phyloP scores from a whole-genome alignment of 73 alveolate genomes.

The Diophrys appendiculata region DNA sequence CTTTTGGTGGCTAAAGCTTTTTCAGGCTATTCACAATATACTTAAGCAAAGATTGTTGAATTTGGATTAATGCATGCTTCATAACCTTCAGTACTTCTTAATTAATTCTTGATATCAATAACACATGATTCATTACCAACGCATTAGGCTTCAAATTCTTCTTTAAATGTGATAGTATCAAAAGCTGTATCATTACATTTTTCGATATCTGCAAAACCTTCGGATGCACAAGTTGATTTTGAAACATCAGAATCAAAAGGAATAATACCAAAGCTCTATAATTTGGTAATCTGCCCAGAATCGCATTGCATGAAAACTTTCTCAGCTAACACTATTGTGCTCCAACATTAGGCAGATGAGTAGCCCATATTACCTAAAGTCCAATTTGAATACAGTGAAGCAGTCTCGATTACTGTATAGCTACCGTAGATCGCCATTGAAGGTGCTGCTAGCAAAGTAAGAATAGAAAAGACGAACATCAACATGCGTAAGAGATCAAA shows the following conservation, averaged over 20 bases:
- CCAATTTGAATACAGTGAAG: neutral
- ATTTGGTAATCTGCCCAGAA: neutral
- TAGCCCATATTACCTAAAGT: constrained; percentile 60
- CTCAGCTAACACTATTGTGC: neutral
- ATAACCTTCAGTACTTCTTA: neutral
- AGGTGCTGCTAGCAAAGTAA: constrained; percentile 47
- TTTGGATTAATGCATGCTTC: neutral
- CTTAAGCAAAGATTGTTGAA: neutral
- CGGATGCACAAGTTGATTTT: neutral
- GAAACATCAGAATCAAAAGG: neutral
- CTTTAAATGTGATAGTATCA: neutral
- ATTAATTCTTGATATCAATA: neutral
- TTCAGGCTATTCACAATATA: neutral
- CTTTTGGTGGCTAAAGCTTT: neutral
- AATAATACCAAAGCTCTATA: neutral
- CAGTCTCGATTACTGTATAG: constrained; percentile 11
- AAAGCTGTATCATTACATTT: neutral
- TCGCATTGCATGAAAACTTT: neutral
- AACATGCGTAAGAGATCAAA: constrained; percentile 30
- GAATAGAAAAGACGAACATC: constrained; percentile 25
- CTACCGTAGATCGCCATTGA: constrained; percentile 24
- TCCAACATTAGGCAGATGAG: constrained; percentile 31
- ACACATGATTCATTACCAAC: neutral
- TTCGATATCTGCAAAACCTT: neutral
- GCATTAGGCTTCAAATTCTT: neutral